Conservation (phyloP, 176 grass and related monocot species). For the Aegilops longissima region DNA sequence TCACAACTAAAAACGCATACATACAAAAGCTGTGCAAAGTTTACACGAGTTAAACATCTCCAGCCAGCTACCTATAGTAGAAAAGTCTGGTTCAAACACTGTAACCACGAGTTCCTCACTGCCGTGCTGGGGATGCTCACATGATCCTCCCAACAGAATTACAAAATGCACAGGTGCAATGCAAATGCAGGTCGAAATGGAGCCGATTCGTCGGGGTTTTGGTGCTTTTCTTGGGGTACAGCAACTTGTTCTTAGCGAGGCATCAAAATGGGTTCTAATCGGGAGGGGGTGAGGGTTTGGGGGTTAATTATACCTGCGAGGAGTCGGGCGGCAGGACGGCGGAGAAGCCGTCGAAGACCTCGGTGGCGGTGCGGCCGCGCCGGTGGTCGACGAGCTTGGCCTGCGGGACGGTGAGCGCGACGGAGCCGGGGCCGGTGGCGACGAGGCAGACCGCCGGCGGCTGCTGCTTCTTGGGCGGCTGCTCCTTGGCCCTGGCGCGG, state of each 20-base stretch:
- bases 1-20: not conserved
- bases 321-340: constrained; percentile 65
- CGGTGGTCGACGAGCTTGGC: constrained; percentile 54
- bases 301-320: constrained; percentile 49
- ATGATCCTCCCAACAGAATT: not conserved
- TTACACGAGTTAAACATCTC: not conserved
- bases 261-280: too few species aligned
- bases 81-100: not conserved
- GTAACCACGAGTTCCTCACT: not conserved
- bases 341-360: constrained; percentile 85
- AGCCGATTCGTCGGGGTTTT: not conserved
- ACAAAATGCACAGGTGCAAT: not conserved
- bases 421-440: constrained; percentile 52
- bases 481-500: constrained; percentile 34
- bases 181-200: not conserved
- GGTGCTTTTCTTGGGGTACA: not conserved
- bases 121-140: not conserved
- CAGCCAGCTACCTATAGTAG: not conserved
- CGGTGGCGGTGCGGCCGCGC: constrained; percentile 56
- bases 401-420: constrained; percentile 62
- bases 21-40: not conserved
- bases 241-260: not conserved
- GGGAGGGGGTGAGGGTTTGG: not conserved
- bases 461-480: constrained; percentile 22
- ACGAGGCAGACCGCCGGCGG: constrained; percentile 42